Percentiles rank a stretch among this genome's conserved stretches.
phyloP scores from a whole-genome alignment of 2,329 filamentous ascomycete species.

The Diaporthe destruens region DNA sequence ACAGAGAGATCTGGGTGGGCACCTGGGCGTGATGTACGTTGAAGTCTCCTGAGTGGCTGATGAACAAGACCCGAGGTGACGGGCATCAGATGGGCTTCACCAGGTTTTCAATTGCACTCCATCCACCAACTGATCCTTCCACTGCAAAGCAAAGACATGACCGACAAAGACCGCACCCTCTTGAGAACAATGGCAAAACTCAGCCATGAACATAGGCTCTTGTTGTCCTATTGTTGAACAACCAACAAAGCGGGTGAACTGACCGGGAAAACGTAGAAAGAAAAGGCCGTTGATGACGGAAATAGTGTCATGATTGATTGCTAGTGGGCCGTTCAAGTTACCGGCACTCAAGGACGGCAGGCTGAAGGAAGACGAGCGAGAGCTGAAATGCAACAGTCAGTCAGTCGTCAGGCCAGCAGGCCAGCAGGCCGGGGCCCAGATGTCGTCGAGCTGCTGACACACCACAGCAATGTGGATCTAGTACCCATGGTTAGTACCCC shows the following conservation, averaged over 20 bases:
- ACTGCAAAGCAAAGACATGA: not conserved
- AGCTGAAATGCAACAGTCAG: too few species aligned
- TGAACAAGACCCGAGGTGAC: not conserved
- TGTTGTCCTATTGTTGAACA: not conserved
- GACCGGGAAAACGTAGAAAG: too few species aligned
- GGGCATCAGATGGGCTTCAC: not conserved
- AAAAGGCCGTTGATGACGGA: not conserved
- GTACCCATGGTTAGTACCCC: not conserved
- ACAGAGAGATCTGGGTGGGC: not conserved
- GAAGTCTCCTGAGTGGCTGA: not conserved
- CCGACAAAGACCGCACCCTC: not conserved
- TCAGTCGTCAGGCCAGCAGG: too few species aligned
- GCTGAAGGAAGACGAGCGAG: too few species aligned
- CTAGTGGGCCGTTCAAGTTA: too few species aligned
- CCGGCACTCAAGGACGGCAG: too few species aligned
- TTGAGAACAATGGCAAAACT: not conserved
- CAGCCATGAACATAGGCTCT: not conserved
- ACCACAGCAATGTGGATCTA: not conserved
- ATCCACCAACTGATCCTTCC: not conserved
- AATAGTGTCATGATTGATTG: too few species aligned
- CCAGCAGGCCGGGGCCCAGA: not conserved
- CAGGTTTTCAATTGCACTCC: not conserved
- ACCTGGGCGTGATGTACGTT: not conserved
- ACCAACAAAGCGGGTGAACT: slow-evolving; percentile 17
- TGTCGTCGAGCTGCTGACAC: slow-evolving; percentile 27